Evolutionary conservation across 2,329 filamentous ascomycete species (phyloP), one percentile per base, ranked within the genome.

Genomic region (Penicillium thymicola): DNA sequence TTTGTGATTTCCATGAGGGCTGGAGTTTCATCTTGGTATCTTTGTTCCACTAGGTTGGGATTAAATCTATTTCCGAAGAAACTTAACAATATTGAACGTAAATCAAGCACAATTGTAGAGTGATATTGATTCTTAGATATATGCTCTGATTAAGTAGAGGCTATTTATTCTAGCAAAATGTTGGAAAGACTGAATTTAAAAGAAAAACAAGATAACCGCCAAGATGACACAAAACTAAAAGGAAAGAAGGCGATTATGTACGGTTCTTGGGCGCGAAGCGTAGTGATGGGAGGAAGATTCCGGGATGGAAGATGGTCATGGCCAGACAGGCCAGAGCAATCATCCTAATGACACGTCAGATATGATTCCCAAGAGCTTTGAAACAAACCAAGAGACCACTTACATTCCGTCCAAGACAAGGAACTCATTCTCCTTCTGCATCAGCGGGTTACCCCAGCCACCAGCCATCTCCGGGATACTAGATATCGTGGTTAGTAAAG

Each of bases 401-500:
- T 61, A 78, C 76, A 76, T 76, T 69, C 77, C 78, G 60, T 81
- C 78, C 5, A 81, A 66, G 8, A 80, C 65, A 23, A 80, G 66
- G 54, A 81, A 81, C 54, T 79, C 77, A 6, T 69, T 67, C 64
- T 81, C 77, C 36, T 75, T 76, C 51, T 73, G 72, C 78, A 80
- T 80, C 41, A 79, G 59, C 0, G 71, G 66, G 45, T 75, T 77
- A 23, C 78, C 78, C 78, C 78, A 81, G 4, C 78, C 78, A 25
- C 78, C 77, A 5, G 77, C 75, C 78, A 80, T 80, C 62, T 80
- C 78, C 4, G 78, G 78, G 7, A 80, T 69, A 68, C 77, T 79
- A 56, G 49, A 44, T 49, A 53, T 42, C 2, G 43, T 38, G 10
- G 44, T 59, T 42, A 59, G 59, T 57, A 25, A 54, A 23, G 18